phyloP scores from a whole-genome alignment of 1,139 yeast genomes.

The Geotrichum australiense region DNA sequence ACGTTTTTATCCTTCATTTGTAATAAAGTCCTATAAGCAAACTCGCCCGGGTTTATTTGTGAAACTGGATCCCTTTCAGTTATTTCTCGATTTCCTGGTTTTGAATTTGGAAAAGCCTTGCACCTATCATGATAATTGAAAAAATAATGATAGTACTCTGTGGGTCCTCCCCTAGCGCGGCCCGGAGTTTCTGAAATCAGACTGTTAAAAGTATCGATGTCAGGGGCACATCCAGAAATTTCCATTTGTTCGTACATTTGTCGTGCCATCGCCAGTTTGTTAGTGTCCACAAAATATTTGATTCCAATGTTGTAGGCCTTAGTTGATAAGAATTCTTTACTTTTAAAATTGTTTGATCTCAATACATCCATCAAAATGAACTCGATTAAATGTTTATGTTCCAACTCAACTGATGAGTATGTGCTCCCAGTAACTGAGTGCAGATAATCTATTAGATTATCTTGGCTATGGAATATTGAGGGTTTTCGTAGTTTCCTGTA shows the following conservation, averaged over 20 bases:
- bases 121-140: constrained; percentile 12
- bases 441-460: too few species aligned
- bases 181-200: constrained; percentile 27
- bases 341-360: constrained; percentile 37
- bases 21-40: too few species aligned
- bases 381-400: constrained; percentile 17
- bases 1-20: constrained; percentile 32
- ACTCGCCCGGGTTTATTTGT: too few species aligned
- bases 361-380: constrained; percentile 34
- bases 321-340: constrained; percentile 33
- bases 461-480: too few species aligned
- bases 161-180: constrained; percentile 11
- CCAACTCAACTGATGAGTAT: constrained; percentile 15
- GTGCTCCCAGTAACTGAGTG: constrained; percentile 13
- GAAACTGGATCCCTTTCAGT: constrained; percentile 25
- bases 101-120: constrained; percentile 17
- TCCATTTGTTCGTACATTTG: constrained; percentile 39
- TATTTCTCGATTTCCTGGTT: constrained; percentile 16
- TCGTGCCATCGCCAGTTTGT: constrained; percentile 40
- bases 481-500: too few species aligned
- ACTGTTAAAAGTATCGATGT: constrained; percentile 41
- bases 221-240: constrained; percentile 33
- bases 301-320: constrained; percentile 42
- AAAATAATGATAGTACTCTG: constrained; percentile 12
- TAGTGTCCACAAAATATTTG: constrained; percentile 35